These are phyloP conservation scores for Fusarium graminum DNA, from an alignment of 2,329 filamentous ascomycete genomes.

Conservation along the genomic window DNA sequence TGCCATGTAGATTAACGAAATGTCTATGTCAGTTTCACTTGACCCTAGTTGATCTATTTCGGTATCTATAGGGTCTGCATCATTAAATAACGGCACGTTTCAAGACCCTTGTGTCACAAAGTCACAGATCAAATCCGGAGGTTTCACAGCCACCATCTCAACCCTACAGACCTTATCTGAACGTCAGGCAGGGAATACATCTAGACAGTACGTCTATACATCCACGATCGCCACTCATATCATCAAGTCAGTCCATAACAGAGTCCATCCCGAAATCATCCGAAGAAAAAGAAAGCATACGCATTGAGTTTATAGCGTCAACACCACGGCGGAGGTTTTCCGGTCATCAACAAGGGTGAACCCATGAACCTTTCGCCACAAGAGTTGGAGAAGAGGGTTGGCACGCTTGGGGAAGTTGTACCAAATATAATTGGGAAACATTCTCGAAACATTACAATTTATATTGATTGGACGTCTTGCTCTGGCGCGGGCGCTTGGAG, in stretches of 20 bases:
- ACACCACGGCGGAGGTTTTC: constrained; percentile 9
- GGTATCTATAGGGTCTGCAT: neutral
- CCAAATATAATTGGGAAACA: constrained; percentile 1
- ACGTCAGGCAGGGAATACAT: neutral
- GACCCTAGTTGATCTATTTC: constrained; percentile 21
- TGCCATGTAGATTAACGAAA: constrained; percentile 36
- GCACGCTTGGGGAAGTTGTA: constrained; percentile 9
- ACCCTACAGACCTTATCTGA: neutral
- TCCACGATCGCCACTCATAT: constrained; percentile 3
- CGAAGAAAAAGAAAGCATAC: constrained; percentile 4
- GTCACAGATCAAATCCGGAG: constrained; percentile 7
- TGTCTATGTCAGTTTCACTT: constrained; percentile 23
- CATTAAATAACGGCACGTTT: too few relatives aligned
- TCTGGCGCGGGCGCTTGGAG: neutral
- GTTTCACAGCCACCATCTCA: constrained; percentile 3
- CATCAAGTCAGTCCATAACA: constrained; percentile 9
- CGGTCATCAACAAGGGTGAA: neutral
- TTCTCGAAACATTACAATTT: constrained; percentile 16
- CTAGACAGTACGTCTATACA: neutral
- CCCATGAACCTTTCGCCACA: constrained; percentile 2
- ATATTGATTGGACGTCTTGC: neutral
- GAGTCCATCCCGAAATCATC: constrained; percentile 29
- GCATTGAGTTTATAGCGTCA: neutral
- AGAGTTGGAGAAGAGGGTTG: constrained; percentile 15
- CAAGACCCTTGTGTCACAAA: neutral